phyloP scores from a whole-genome alignment of 2,329 filamentous ascomycete genomes.

The Aquanectria penicillioides region DNA sequence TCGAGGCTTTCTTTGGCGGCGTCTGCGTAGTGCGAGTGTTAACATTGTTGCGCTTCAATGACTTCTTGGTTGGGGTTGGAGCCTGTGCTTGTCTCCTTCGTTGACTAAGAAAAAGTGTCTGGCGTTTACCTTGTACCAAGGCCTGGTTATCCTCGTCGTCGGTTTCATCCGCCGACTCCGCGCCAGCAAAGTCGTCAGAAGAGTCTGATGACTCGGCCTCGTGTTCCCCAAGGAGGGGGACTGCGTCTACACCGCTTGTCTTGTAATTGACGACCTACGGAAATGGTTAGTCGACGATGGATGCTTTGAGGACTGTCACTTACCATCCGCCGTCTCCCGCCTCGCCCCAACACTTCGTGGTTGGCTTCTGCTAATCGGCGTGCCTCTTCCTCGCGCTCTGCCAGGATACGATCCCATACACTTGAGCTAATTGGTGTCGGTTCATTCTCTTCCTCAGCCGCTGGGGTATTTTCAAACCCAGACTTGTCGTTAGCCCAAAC shows the following conservation, averaged over 20 bases:
- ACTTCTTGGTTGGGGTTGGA: constrained; percentile 40
- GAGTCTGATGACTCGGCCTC: constrained; percentile 44
- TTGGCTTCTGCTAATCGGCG: constrained; percentile 74
- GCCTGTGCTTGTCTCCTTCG: constrained; percentile 31
- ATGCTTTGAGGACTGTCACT: constrained; percentile 17
- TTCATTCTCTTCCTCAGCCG: constrained; percentile 61
- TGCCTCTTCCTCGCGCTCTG: constrained; percentile 82
- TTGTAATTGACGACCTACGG: constrained; percentile 50
- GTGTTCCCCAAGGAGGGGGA: constrained; percentile 37
- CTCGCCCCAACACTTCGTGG: constrained; percentile 83
- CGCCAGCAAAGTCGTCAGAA: constrained; percentile 48
- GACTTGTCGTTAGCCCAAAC: constrained; percentile 90
- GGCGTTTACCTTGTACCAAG: constrained; percentile 49
- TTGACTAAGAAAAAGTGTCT: constrained; percentile 39
- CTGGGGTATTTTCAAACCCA: constrained; percentile 70
- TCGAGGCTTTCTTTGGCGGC: constrained; percentile 40
- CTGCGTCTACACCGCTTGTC: constrained; percentile 33
- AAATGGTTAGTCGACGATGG: constrained; percentile 25
- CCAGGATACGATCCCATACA: constrained; percentile 91
- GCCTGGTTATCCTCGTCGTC: constrained; percentile 41
- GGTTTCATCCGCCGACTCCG: constrained; percentile 43
- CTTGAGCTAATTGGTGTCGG: constrained; percentile 68
- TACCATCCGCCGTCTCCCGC: constrained; percentile 74
- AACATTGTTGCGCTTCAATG: constrained; percentile 42
- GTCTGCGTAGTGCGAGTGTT: constrained; percentile 46